Base-by-base conservation (phyloP, 495 filamentous ascomycete species). In the Parachaetomium inaequale region DNA sequence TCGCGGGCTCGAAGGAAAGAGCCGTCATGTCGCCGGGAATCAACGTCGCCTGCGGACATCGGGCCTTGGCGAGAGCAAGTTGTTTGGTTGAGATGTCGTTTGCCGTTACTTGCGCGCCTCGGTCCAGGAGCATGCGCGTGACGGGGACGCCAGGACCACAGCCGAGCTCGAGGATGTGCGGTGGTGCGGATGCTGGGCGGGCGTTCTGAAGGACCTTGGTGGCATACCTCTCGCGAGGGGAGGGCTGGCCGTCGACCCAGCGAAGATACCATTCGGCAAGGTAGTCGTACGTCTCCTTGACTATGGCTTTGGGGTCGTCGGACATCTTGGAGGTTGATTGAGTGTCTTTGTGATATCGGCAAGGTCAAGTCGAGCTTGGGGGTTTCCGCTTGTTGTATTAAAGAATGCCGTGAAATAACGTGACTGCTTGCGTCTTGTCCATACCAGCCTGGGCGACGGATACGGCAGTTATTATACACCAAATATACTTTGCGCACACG, bases 61-160 rank as follows among this genome's bases (percentile, higher is more conserved):
- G 49, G 23, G 26, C 49, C 15, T 21, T 31, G 26, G 49, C 49
- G 8, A 52, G 1, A 3, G 2, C 29, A 1, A 52, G 12, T 23
- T 52, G 49, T 12, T 34, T 52, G 2, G 49, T 11, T 12, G 49
- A 52, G 49, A 52, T 52, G 49, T 52, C 49, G n/a, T 52, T 52
- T 7, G 49, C 49, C 4, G 32, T 26, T 11, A 52, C 49, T 11
- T 52, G 26, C 2, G 49, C 49, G 49, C 49, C 49, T 26, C n/a
- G 26, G 49, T 52, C 49, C 2, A 52, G 49, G 2, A 52, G 49
- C 49, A 52, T 2, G 2, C n/a, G 49, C n/a, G n/a, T n/a, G 26
- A 52, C n/a, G 26, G 49, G 49, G 3, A 32, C 15, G 26, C 49
- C 49, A 11, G 49, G 14, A 12, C 49, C 49, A 23, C 49, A 52